Conservation (phyloP, 23 red algal genomes). For the Cyanidium caldarium region DNA sequence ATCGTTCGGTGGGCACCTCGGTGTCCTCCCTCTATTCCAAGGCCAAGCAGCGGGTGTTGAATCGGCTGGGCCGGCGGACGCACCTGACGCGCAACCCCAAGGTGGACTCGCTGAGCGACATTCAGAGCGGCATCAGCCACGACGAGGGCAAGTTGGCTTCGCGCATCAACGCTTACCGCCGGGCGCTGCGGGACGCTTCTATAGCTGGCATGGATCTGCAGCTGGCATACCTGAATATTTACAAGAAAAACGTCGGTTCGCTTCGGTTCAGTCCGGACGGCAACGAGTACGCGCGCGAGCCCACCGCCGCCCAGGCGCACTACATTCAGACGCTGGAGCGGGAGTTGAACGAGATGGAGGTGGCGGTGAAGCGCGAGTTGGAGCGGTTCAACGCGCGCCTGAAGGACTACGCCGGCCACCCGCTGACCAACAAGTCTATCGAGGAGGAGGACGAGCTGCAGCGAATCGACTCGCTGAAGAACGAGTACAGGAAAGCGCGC, state of each 20-base stretch:
- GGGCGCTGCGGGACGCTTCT: background rate
- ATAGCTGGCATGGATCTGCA: background rate
- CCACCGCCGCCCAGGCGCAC: background rate
- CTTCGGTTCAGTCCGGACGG: background rate
- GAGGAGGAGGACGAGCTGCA: background rate
- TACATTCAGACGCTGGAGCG: background rate
- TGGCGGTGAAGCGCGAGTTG: background rate
- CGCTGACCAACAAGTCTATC: conserved; percentile 1
- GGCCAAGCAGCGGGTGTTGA: conserved; percentile 97
- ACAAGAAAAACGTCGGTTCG: background rate
- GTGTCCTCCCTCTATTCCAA: conserved; percentile 46
- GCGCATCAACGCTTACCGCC: background rate
- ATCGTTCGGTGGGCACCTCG: background rate
- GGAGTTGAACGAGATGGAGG: background rate
- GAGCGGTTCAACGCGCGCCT: background rate
- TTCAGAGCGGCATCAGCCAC: background rate
- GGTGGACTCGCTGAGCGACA: conserved; percentile 19
- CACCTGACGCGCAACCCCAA: conserved; percentile 27
- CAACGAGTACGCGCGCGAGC: conserved; percentile 3
- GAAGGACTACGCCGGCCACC: conserved; percentile 1
- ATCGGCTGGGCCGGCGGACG: conserved; percentile 75
- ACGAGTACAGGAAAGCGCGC: background rate
- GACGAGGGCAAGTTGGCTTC: background rate
- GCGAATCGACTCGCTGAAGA: conserved; percentile 1
- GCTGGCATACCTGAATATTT: background rate